Conservation (phyloP, 1,139 yeast genomes). For the Scheffersomyces illinoinensis region DNA sequence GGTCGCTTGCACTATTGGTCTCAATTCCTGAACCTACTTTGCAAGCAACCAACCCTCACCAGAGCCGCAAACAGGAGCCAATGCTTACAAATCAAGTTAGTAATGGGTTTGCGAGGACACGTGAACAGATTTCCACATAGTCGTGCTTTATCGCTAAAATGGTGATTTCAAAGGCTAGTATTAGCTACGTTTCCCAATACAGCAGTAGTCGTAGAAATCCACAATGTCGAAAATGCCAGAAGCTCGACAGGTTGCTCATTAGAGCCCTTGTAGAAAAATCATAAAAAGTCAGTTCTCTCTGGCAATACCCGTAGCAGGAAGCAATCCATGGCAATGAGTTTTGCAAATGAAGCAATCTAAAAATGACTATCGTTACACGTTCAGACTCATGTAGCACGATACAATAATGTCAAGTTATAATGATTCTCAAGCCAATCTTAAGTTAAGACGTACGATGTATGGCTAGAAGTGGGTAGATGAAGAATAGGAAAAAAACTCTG, state of each 20-base stretch:
- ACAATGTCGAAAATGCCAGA: not conserved
- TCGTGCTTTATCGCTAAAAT: not conserved
- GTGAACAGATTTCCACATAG: not conserved
- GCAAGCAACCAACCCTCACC: not conserved
- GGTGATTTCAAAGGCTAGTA: not conserved
- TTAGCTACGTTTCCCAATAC: not conserved
- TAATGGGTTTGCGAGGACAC: not conserved
- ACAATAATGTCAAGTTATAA: no score
- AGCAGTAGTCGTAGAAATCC: not conserved
- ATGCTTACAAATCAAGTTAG: not conserved
- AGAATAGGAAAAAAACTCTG: not conserved
- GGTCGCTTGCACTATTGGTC: not conserved
- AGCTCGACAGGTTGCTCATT: not conserved
- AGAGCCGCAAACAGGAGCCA: not conserved
- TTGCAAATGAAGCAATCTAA: no score
- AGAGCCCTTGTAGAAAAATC: not conserved
- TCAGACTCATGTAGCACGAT: no score
- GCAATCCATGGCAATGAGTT: no score
- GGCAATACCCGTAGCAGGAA: no score
- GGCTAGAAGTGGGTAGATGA: not conserved
- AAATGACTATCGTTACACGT: no score
- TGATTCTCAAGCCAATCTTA: no score
- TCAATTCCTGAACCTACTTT: not conserved
- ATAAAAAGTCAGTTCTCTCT: no score
- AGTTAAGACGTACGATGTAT: no score